A percentile compares a stretch with the other conserved stretches of the same genome.
Conservation (phyloP, 768 basidiomycete genomes). For the Xerocomus potaroensis region DNA sequence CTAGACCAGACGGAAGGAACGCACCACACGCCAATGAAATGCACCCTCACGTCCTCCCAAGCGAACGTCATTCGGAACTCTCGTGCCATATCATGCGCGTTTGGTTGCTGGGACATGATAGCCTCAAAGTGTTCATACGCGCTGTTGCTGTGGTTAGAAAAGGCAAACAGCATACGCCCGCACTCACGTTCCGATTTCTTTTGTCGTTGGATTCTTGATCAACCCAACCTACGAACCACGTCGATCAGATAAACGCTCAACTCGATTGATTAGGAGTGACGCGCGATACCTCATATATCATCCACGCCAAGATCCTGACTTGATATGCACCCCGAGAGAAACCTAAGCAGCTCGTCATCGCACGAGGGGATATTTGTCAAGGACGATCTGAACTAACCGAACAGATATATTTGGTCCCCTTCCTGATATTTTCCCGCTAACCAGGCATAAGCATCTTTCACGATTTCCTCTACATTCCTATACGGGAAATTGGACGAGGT, state of each 20-base stretch:
- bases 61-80: constrained; percentile 44
- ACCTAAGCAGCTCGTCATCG: constrained; percentile 9
- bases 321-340: constrained; percentile 42
- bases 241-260: not conserved
- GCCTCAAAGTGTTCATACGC: constrained; percentile 17
- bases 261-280: not conserved
- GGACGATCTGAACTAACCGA: constrained; percentile 15
- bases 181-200: constrained; percentile 24
- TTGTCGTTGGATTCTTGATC: constrained; percentile 22
- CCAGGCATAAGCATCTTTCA: constrained; percentile 31
- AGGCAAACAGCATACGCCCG: not conserved
- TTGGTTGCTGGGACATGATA: constrained; percentile 13
- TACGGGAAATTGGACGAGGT: not conserved
- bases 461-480: constrained; percentile 33
- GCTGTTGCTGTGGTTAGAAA: constrained; percentile 1
- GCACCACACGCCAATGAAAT: constrained; percentile 50
- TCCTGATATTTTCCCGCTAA: constrained; percentile 23
- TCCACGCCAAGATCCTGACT: constrained; percentile 35
- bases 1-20: constrained; percentile 12
- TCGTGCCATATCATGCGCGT: constrained; percentile 12
- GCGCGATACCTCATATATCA: constrained; percentile 31
- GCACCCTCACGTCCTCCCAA: constrained; percentile 38
- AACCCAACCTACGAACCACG: constrained; percentile 26
- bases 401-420: constrained; percentile 29
- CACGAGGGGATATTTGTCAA: not conserved